Base-by-base conservation (phyloP, 176 grass and related monocot genomes). In the Bolboschoenus planiculmis region DNA sequence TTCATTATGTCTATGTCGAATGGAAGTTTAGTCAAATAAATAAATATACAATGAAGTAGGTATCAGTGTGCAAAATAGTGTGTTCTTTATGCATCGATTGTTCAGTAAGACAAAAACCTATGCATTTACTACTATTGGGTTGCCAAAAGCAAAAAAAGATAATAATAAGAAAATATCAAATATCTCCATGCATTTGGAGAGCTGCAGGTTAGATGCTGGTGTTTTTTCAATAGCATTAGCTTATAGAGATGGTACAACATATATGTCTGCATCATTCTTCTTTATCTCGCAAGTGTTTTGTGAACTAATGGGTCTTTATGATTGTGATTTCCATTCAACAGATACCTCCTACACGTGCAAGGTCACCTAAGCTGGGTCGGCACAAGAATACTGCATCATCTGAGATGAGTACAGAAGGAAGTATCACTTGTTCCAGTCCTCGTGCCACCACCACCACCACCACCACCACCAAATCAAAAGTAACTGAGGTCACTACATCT, bases 291-390 rank as follows among this genome's bases (percentile, higher is more conserved):
- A 44, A 26, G 54, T 81, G 26, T 81, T 42, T 1, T 76, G 37
- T 30, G 46, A 51, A 31, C 24, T 77, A 26, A 33, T 77, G 44
- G 1, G 24, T 35, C 51, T 39, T 36, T 80, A 3, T 35, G 29
- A 58, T 59, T 80, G 50, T 26, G n/a, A 39, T 66, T 35, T 82
- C 27, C 57, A 81, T 61, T 23, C 5, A 81, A 87, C 87, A 98
- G 95, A 91, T 98, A 82, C 92, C 95, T 63, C 90, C 92, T 72
- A 98, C 95, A 20, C 95, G 95, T 6, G 86, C 95, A 57, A 93
- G 87, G 61, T 98, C 95, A 46, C 95, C 95, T 30, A 98, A 95
- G 86, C 95, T 98, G 51, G 95, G 95, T 10, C 87, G 95, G 4
- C 72, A 88, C 89, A 98, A 98, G 82, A 76, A 87, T 2, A 24